phyloP scores from a whole-genome alignment of 1,139 yeast species.

The Zygosaccharomyces sapae region DNA sequence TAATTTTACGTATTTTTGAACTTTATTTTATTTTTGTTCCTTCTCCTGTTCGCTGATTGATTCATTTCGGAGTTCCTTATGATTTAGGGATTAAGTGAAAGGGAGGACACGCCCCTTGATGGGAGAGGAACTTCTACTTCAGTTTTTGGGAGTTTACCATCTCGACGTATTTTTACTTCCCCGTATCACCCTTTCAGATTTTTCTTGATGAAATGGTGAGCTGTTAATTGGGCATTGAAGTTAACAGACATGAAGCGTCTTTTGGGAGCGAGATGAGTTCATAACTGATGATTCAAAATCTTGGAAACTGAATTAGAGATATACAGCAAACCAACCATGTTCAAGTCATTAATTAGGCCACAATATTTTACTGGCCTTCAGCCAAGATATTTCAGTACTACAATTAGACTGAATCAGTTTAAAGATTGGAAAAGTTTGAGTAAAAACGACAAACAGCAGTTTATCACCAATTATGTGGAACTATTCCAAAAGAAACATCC shows the following conservation, averaged over 20 bases:
- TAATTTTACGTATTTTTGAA: background rate
- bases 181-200: background rate
- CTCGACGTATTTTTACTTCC: background rate
- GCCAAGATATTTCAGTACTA: constrained; percentile 2
- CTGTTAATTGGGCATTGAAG: background rate
- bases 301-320: background rate
- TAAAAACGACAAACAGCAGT: constrained; percentile 27
- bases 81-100: background rate
- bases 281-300: background rate
- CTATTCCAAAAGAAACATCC: constrained; percentile 33
- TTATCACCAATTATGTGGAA: constrained; percentile 32
- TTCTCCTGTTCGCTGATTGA: background rate
- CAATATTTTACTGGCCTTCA: background rate
- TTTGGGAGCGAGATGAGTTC: background rate
- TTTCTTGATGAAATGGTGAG: no score
- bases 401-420: constrained; percentile 7
- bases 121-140: background rate
- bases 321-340: background rate
- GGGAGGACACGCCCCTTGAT: background rate
- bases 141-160: no score
- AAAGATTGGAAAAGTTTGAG: constrained; percentile 31
- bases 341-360: background rate
- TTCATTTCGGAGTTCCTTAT: background rate
- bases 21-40: background rate
- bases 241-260: background rate